A percentile compares a stretch with the other conserved stretches of the same genome.
Conservation (phyloP, 2,329 filamentous ascomycete species). For the Amauroascus verrucosus region DNA sequence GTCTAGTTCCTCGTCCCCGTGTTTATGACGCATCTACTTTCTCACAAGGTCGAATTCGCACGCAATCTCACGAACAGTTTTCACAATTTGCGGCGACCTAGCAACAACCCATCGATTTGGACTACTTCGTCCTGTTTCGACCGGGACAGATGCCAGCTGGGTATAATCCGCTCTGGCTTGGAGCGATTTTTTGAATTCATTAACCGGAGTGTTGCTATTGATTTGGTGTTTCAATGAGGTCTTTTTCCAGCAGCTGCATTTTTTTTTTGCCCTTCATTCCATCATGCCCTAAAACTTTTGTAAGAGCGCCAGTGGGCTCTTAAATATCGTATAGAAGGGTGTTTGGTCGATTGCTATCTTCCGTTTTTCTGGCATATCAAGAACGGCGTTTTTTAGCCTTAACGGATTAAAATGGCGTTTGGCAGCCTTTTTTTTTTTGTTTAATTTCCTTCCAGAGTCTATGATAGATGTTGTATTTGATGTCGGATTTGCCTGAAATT, state of each 20-base stretch:
- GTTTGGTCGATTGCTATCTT: not conserved
- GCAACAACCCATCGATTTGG: not conserved
- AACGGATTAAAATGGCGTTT: no score
- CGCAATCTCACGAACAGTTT: not conserved
- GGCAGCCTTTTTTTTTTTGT: not conserved
- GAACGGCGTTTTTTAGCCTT: not conserved
- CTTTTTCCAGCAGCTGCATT: not conserved
- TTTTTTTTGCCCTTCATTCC: not conserved
- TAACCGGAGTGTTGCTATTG: not conserved
- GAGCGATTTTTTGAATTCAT: not conserved
- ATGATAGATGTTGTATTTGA: no score
- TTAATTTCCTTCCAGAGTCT: not conserved
- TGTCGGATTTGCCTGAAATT: not conserved
- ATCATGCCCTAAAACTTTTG: not conserved
- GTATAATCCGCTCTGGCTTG: not conserved
- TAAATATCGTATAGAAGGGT: not conserved
- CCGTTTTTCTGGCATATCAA: conserved; percentile 1
- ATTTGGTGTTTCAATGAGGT: not conserved
- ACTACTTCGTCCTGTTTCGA: not conserved
- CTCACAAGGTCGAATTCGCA: not conserved
- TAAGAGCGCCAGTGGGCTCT: not conserved
- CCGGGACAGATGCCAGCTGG: not conserved
- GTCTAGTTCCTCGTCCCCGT: conserved; percentile 45
- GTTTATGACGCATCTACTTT: conserved; percentile 9
- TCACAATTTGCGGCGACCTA: no score